Conservation (phyloP, 495 filamentous ascomycete species). For the Neurospora africana region DNA sequence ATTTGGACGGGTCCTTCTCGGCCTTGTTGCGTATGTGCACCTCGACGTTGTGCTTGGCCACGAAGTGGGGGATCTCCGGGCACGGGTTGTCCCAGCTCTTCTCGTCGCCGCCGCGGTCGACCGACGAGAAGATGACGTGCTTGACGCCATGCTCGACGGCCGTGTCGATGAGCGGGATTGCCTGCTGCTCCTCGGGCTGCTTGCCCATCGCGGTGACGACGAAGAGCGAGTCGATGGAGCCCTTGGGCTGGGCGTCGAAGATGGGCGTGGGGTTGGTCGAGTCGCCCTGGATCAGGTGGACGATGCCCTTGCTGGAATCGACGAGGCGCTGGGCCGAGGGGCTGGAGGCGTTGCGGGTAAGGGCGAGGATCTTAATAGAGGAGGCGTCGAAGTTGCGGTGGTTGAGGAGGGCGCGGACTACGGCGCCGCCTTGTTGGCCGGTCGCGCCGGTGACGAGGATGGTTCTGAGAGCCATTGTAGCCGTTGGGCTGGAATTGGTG, state of each 20-base stretch:
- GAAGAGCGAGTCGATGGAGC: conserved; percentile 37
- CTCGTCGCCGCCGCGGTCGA: conserved; percentile 54
- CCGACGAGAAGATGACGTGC: conserved; percentile 56
- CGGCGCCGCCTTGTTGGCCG: conserved; percentile 58
- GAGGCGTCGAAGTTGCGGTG: conserved; percentile 14
- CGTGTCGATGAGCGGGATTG: conserved; percentile 50
- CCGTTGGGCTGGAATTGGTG: not conserved
- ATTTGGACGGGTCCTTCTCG: conserved; percentile 16
- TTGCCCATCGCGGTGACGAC: conserved; percentile 35
- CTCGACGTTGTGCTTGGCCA: conserved; percentile 55
- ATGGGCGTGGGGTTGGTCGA: conserved; percentile 39
- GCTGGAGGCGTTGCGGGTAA: conserved; percentile 52
- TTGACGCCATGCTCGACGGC: conserved; percentile 34
- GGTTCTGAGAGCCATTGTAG: conserved; percentile 11
- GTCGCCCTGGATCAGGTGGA: conserved; percentile 50
- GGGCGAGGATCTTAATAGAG: conserved; percentile 52
- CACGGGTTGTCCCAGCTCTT: conserved; percentile 38
- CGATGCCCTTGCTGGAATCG: conserved; percentile 15
- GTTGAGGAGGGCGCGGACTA: conserved; percentile 46
- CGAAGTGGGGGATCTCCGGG: conserved; percentile 54
- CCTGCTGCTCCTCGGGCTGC: conserved; percentile 46
- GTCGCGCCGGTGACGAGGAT: conserved; percentile 55
- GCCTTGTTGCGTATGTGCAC: conserved; percentile 40
- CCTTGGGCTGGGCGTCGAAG: conserved; percentile 38
- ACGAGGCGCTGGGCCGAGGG: conserved; percentile 42